Base-by-base conservation (phyloP, 441 rosid genomes). In the Erodium texanum region DNA sequence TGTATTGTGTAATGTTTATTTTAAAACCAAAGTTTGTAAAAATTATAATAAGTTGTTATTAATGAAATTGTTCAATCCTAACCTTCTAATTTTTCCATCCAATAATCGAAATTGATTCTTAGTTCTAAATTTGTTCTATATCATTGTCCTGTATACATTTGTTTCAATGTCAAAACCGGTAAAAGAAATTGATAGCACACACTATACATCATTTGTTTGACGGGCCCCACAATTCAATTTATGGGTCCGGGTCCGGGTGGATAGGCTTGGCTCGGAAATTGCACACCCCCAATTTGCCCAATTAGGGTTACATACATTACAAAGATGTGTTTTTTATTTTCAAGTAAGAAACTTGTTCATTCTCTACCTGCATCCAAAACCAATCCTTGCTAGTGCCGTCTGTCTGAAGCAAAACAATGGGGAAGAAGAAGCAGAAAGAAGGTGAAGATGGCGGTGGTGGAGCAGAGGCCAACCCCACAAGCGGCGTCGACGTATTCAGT, bases 341-440 rank as follows among this genome's bases (percentile, higher is more conserved):
- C 10, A 54, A 54, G 32, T 10, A 19, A 0, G 32, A 24, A 61
- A 0, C 10, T 11, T 54, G 52, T 41, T 18, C 1, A 16, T 27
- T 27, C 34, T 68, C 27, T 10, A 14, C 38, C 50, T 32, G 12
- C 64, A 14, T 63, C 23, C 20, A 3, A 62, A 16, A 22, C 43
- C 12, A 50, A 29, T 65, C 56, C 45, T 38, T 38, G 45, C 45
- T 38, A 1, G 59, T 52, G 22, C 0, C 59, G 59, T 52, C 19
- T n/a, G 22, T 5, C 23, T 52, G 59, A 5, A 67, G 61, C 15
- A 12, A 43, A 18, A 54, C 2, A 68, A 81, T 81, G 86, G 86
- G 81, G 18, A 84, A 78, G 77, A 80, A 68, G 77, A 84, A 84
- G 67, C 70, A 64, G 62, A 72, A 73, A 18, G 80, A 76, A 15